phyloP scores from a whole-genome alignment of 495 filamentous ascomycete species.

The Aspergillus egyptiacus region DNA sequence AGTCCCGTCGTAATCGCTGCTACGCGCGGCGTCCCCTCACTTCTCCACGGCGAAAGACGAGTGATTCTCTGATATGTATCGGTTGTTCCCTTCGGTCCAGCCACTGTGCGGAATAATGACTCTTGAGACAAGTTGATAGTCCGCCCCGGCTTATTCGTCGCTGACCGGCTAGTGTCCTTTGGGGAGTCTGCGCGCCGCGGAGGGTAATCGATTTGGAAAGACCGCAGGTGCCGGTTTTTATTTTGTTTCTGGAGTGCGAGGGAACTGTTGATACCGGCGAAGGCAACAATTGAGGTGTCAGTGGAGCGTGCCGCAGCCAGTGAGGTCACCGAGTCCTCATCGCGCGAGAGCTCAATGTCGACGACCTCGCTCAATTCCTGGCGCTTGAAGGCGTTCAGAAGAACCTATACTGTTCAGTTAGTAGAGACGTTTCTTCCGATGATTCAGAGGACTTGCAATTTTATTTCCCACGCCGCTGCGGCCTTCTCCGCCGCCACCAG shows the following conservation, averaged over 20 bases:
- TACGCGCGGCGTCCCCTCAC: conserved; percentile 46
- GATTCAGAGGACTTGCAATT: conserved; percentile 52
- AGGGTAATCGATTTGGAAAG: conserved; percentile 60
- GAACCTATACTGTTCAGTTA: conserved; percentile 41
- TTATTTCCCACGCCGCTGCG: conserved; percentile 86
- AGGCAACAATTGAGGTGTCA: conserved; percentile 54
- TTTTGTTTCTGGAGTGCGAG: conserved; percentile 60
- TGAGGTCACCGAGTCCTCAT: conserved; percentile 89
- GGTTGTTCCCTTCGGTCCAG: conserved; percentile 29
- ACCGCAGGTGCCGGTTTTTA: conserved; percentile 81
- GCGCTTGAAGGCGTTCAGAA: conserved; percentile 61
- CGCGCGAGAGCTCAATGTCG: conserved; percentile 72
- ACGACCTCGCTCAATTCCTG: conserved; percentile 57
- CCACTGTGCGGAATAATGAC: conserved; percentile 57
- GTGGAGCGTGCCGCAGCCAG: conserved; percentile 58
- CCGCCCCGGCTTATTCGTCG: conserved; percentile 33
- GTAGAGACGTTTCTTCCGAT: not conserved
- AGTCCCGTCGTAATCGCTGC: conserved; percentile 72
- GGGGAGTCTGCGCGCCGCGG: conserved; percentile 13
- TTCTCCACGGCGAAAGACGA: conserved; percentile 60
- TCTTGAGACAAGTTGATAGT: conserved; percentile 51
- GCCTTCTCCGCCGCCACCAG: conserved; percentile 81
- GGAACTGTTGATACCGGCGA: conserved; percentile 84
- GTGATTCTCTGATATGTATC: conserved; percentile 76
- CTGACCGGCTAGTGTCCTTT: not conserved